These are phyloP conservation scores for Trichophyton mentagrophytes DNA, from an alignment of 2,329 filamentous ascomycete genomes.

Conservation along the genomic window DNA sequence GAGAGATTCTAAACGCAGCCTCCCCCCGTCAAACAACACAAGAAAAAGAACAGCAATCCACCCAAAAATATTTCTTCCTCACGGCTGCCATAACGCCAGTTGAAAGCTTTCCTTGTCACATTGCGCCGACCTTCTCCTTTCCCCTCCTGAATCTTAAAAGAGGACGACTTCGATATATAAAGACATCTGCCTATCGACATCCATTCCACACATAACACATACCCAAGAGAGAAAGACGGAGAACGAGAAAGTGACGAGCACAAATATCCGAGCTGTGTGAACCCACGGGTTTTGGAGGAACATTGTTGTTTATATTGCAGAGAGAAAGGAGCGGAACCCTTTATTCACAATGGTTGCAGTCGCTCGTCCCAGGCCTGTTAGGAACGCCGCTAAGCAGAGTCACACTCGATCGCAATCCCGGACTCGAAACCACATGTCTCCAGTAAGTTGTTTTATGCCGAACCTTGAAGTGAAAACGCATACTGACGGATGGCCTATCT, in stretches of 20 bases:
- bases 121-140: neutral
- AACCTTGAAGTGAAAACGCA: neutral
- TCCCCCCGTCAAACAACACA: neutral
- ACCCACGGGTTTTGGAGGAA: neutral
- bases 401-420: neutral
- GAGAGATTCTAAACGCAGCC: neutral
- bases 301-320: neutral
- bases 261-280: neutral
- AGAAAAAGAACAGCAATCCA: neutral
- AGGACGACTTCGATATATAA: neutral
- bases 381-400: neutral
- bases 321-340: neutral
- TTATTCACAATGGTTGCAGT: neutral
- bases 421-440: slow-evolving; percentile 10
- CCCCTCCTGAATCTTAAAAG: neutral
- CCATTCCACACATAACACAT: neutral
- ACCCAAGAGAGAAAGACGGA: neutral
- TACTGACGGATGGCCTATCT: neutral
- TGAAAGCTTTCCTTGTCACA: neutral
- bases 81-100: neutral
- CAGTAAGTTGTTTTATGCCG: slow-evolving; percentile 7
- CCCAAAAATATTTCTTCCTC: neutral
- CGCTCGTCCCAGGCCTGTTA: neutral
- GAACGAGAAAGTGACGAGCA: neutral
- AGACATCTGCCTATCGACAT: neutral